A percentile compares a stretch with the other conserved stretches of the same genome.
These are phyloP conservation scores for Tetracladium setigerum DNA, from an alignment of 495 filamentous ascomycete genomes.

Conservation along the genomic window DNA sequence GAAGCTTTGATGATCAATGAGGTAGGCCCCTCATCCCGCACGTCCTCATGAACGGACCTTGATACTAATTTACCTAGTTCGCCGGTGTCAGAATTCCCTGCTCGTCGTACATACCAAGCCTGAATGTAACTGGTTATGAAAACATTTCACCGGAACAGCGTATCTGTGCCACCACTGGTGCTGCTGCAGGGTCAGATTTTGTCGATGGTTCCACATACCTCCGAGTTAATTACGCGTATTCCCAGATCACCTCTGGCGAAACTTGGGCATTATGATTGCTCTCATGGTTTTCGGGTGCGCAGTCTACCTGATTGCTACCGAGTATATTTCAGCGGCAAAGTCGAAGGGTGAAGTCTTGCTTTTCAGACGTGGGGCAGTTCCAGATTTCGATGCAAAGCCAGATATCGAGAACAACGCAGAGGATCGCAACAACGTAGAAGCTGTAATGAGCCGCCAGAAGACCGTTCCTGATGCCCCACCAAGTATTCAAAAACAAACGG, in stretches of 20 bases:
- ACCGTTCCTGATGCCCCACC: conserved; percentile 35
- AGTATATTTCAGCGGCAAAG: conserved; percentile 69
- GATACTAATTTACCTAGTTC: conserved; percentile 34
- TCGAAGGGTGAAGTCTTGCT: conserved; percentile 91
- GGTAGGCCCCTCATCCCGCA: conserved; percentile 2
- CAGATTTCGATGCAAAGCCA: conserved; percentile 20
- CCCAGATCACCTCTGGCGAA: conserved; percentile 57
- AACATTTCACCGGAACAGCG: conserved; percentile 7
- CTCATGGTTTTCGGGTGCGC: conserved; percentile 59
- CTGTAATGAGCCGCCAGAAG: conserved; percentile 15
- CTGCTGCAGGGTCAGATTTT: conserved; percentile 24
- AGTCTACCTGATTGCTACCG: conserved; percentile 62
- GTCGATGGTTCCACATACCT: conserved; percentile 65
- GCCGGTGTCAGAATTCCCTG: conserved; percentile 57
- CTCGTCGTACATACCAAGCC: conserved; percentile 48
- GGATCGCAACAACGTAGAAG: conserved; percentile 12
- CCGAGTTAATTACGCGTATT: conserved; percentile 51
- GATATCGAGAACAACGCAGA: conserved; percentile 11
- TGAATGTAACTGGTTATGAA: conserved; percentile 1
- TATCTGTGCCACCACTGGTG: conserved; percentile 18
- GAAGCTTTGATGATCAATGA: conserved; percentile 89
- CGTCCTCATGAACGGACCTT: not conserved
- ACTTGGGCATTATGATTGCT: conserved; percentile 69
- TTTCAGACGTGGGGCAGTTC: conserved; percentile 70
- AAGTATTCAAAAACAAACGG: conserved; percentile 53